Percentiles rank a stretch among this genome's conserved stretches.
Conservation (phyloP, 208 protist species). For the Naegleria fowleri region DNA sequence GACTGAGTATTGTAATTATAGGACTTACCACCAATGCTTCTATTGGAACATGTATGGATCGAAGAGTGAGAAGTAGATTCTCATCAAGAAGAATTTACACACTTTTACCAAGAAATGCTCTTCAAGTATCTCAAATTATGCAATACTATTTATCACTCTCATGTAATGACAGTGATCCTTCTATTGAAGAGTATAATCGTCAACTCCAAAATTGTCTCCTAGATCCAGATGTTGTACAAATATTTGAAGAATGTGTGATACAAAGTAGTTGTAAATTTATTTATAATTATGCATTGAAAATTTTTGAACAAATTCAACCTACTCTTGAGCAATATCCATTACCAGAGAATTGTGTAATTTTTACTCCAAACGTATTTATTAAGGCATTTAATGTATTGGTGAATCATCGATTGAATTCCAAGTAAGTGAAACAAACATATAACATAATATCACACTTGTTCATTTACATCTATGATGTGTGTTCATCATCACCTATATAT, state of each 20-base stretch:
- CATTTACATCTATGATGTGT: no score
- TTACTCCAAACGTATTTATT: background rate
- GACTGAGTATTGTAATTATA: background rate
- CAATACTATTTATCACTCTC: background rate
- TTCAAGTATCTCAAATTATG: background rate
- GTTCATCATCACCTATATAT: no score
- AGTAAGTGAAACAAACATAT: no score
- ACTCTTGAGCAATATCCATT: background rate
- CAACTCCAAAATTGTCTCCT: background rate
- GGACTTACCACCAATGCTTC: background rate
- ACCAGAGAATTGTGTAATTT: background rate
- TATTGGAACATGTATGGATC: background rate
- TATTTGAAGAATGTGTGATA: background rate
- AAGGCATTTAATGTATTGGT: background rate
- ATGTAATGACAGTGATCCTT: background rate
- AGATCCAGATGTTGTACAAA: background rate
- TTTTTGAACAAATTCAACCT: background rate
- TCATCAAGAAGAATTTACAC: background rate
- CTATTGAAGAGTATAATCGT: background rate
- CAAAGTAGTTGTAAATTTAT: background rate
- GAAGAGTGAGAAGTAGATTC: background rate
- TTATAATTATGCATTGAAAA: background rate
- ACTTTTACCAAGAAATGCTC: background rate
- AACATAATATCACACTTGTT: no score
- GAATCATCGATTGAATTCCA: background rate